Base-by-base conservation (phyloP, 371 early-diverging fungal genomes). In the Syncephalastrum monosporum region DNA sequence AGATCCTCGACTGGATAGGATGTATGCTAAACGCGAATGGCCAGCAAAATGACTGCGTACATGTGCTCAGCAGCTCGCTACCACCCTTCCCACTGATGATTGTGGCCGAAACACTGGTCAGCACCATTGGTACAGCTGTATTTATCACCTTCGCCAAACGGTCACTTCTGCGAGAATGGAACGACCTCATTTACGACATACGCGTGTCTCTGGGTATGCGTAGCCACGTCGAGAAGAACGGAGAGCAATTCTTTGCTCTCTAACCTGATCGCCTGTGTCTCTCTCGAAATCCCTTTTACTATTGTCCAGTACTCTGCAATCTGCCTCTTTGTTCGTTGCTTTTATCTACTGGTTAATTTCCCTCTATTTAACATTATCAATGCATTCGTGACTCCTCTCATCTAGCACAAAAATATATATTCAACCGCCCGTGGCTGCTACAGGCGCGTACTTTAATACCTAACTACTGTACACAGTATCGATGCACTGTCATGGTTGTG, bases 41-140 rank as follows among this genome's bases (percentile, higher is more conserved):
- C 8, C 41, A 54, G 15, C 85, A 88, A 60, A 64, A 82, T 52
- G 48, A 16, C 7, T 84, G 69, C 52, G 65, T 70, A 0, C 55
- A 47, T 5, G 43, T 59, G 0, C 61, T 81, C 33, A 55, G 67
- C 3, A 42, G 48, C 16, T 53, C 71, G 48, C 44, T 86, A 42
- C 89, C 89, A 14, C 75, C 83, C 0, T 83, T 76, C 55, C 63
- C 79, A 0, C 42, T 85, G 15, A 83, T 86, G 71, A 65, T 86
- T 27, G 72, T 81, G 3, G 81, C 86, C n/a, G 84, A 86, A 46
- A 51, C 71, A 4, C 53, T 82, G n/a, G 81, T 83, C 6, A 79
- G 85, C 17, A 27, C 72, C 3, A 74, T 83, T 59, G 89, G 89
- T 21, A 45, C 81, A 1, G 75, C 78, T 69, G 44, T 82, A n/a